A percentile compares a stretch with the other conserved stretches of the same genome.
Conservation (phyloP, 2,329 filamentous ascomycete genomes). For the Xylariaceae sp. region DNA sequence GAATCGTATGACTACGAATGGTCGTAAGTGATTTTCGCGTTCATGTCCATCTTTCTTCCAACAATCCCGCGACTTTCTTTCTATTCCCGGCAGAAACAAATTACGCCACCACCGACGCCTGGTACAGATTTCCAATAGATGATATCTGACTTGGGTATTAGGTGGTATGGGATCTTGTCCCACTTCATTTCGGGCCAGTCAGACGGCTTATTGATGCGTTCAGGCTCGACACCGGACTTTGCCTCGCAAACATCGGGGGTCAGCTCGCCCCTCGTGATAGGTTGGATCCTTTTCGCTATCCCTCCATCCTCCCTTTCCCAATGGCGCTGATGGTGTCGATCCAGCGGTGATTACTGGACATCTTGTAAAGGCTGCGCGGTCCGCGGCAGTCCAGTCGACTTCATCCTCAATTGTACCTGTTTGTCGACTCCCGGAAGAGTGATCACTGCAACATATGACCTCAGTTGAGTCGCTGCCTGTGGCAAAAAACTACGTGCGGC, state of each 20-base stretch:
- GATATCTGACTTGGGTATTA: too few relatives aligned
- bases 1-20: constrained; percentile 38
- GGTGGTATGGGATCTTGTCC: not conserved
- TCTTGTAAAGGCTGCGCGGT: constrained; percentile 30
- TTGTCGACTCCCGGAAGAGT: constrained; percentile 18
- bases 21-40: constrained; percentile 18
- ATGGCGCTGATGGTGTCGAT: not conserved
- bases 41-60: too few relatives aligned
- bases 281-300: constrained; percentile 17
- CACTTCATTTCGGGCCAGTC: not conserved
- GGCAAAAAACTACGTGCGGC: constrained; percentile 1
- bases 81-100: too few relatives aligned
- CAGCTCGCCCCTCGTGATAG: constrained; percentile 22
- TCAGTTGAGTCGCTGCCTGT: constrained; percentile 23
- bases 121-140: too few relatives aligned
- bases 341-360: constrained; percentile 30
- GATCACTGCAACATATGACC: constrained; percentile 23
- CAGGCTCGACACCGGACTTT: constrained; percentile 38
- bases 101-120: too few relatives aligned
- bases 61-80: too few relatives aligned
- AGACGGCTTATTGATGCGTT: constrained; percentile 1
- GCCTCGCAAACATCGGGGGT: constrained; percentile 30
- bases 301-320: not conserved
- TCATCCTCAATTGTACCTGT: constrained; percentile 29
- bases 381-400: constrained; percentile 22